phyloP scores from a whole-genome alignment of 2,329 filamentous ascomycete genomes.

The Aspergillus sergii region DNA sequence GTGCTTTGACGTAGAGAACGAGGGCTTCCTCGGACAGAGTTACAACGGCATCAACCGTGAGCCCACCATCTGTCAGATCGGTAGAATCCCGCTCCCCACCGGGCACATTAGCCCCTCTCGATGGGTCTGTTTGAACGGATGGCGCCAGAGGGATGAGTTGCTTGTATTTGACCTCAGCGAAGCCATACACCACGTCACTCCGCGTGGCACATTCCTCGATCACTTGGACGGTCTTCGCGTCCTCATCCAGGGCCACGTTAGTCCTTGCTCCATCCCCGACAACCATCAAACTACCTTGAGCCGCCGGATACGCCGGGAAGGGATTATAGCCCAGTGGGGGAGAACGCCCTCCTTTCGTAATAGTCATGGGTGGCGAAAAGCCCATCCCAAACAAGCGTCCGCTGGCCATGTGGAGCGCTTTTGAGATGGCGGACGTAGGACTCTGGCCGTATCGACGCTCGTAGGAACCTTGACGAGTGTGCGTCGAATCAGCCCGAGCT shows the following conservation, averaged over 20 bases:
- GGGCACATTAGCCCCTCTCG: slow-evolving; percentile 31
- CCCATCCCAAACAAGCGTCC: slow-evolving; percentile 56
- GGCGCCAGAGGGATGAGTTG: slow-evolving; percentile 90
- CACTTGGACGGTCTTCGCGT: slow-evolving; percentile 72
- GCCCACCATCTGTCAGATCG: slow-evolving; percentile 69
- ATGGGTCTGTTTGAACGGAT: slow-evolving; percentile 52
- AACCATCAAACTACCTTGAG: slow-evolving; percentile 68
- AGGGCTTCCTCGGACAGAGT: slow-evolving; percentile 90
- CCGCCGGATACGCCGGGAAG: slow-evolving; percentile 81
- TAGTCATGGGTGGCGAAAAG: slow-evolving; percentile 51
- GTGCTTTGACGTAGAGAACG: slow-evolving; percentile 92
- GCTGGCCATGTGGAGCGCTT: slow-evolving; percentile 92
- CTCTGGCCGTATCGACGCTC: slow-evolving; percentile 75
- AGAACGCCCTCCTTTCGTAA: slow-evolving; percentile 49
- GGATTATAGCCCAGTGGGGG: slow-evolving; percentile 60
- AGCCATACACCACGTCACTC: slow-evolving; percentile 95
- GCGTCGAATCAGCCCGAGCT: slow-evolving; percentile 59
- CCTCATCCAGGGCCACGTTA: slow-evolving; percentile 70
- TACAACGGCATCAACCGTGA: slow-evolving; percentile 84
- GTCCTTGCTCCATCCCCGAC: slow-evolving; percentile 65
- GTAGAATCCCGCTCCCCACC: slow-evolving; percentile 39
- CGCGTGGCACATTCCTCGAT: slow-evolving; percentile 92
- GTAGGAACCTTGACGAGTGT: slow-evolving; percentile 77
- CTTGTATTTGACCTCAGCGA: slow-evolving; percentile 97
- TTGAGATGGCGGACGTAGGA: slow-evolving; percentile 83